Evolutionary conservation across 1,139 yeast species (phyloP), one percentile per base, ranked within the genome.

Genomic region (Eremothecium cymbalariae): DNA sequence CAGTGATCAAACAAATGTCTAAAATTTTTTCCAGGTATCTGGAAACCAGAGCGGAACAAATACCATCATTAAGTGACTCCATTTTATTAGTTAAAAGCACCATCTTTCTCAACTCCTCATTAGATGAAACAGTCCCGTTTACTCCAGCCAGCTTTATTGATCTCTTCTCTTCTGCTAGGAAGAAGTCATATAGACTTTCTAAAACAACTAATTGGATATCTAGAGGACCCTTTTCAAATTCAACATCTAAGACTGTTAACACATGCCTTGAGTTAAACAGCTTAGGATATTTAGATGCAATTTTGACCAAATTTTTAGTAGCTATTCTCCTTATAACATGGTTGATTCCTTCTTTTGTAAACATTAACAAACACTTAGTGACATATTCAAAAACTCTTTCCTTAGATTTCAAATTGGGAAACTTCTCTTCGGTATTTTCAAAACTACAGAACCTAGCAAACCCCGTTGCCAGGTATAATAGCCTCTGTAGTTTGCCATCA

Each of bases 31-130:
- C 55, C 34, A 78, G 56, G 47, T 75, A 82, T 32, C 84, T 61
- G 40, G 83, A 85, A 13, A 75, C 78, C 8, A 84, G 50, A 0
- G 83, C 76, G 0, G 88, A 72, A 50, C 90, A 78, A 1, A 82
- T 73, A 11, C 85, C 81, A 50, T 83, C 93, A 44, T 66, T 70
- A 1, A 45, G 29, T 4, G 42, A 36, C 21, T 70, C 66, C 0
- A 62, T 50, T 37, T 59, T 61, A 2, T 65, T 51, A 11, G 59
- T 59, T 4, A 51, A 50, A 11, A 52, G 45, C 1, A 66, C 52
- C n/a, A 57, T 44, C 31, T 60, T 59, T 32, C 55, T 52, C 7
- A 35, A 20, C 7, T 32, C 35, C 8, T 21, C 27, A 19, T 33
- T 40, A 4, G 57, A 50, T 5, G 55, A 47, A 11, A 43, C 25